Conservation (phyloP, 208 protist species). For the Angomonas ambiguus region DNA sequence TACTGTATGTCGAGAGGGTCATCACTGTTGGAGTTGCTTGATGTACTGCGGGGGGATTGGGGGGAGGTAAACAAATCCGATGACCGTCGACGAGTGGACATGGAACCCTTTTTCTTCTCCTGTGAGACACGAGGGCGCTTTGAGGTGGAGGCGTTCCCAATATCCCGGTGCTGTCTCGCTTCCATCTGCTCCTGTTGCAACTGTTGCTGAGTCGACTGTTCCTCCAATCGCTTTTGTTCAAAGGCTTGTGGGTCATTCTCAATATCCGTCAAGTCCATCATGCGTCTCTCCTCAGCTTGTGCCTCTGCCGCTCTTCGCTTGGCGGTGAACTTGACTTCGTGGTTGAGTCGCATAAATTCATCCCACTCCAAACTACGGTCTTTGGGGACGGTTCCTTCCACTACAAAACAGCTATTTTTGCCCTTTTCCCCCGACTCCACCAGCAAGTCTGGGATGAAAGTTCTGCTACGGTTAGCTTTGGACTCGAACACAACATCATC, state of each 20-base stretch:
- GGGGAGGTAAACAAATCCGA: not conserved
- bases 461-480: conserved; percentile 7
- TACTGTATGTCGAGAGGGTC: conserved; percentile 19
- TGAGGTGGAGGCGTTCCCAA: not conserved
- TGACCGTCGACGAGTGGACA: not conserved
- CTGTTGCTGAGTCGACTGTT: conserved; percentile 17
- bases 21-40: not conserved
- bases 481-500: conserved; percentile 21
- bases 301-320: conserved; percentile 24
- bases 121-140: not conserved
- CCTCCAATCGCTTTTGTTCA: conserved; percentile 29
- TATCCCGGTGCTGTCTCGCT: conserved; percentile 11
- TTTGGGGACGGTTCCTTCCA: conserved; percentile 54
- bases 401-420: conserved; percentile 31
- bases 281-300: conserved; percentile 15
- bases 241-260: conserved; percentile 33
- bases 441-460: conserved; percentile 54
- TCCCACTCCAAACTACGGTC: conserved; percentile 46
- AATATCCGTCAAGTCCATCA: conserved; percentile 33
- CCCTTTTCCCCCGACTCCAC: conserved; percentile 23
- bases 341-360: conserved; percentile 40
- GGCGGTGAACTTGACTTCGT: conserved; percentile 37
- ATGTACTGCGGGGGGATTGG: not conserved
- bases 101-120: not conserved
- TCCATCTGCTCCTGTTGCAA: conserved; percentile 18